Conservation (phyloP, 805 yeast species). For the Ogataea thermomethanolica region DNA sequence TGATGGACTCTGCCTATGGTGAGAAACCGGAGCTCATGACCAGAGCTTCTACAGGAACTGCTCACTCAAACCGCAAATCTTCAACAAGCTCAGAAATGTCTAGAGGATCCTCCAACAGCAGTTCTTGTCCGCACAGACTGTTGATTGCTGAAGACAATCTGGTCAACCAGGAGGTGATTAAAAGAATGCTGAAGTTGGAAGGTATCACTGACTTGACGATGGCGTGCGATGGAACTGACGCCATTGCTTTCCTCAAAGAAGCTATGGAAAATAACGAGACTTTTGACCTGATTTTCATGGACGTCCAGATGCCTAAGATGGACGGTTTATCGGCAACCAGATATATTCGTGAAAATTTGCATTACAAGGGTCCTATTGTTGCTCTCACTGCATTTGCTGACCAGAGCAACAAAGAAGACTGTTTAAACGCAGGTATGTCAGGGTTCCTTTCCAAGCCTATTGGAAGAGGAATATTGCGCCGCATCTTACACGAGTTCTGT, state of each 20-base stretch:
- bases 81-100: constrained; percentile 20
- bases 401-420: constrained; percentile 80
- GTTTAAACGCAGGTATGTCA: constrained; percentile 87
- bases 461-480: constrained; percentile 62
- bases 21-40: constrained; percentile 45
- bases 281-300: constrained; percentile 87
- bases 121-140: constrained; percentile 28
- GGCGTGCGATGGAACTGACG: constrained; percentile 91
- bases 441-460: constrained; percentile 90
- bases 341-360: constrained; percentile 59
- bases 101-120: neutral
- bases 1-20: constrained; percentile 17
- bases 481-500: constrained; percentile 49
- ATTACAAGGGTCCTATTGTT: constrained; percentile 71
- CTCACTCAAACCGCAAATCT: constrained; percentile 34
- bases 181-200: constrained; percentile 81
- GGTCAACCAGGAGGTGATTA: constrained; percentile 93
- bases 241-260: constrained; percentile 61
- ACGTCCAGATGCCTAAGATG: constrained; percentile 93
- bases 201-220: constrained; percentile 68
- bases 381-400: constrained; percentile 97
- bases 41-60: constrained; percentile 51
- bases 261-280: constrained; percentile 38
- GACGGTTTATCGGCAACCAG: constrained; percentile 87
- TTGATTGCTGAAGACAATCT: constrained; percentile 91